Conservation (phyloP, 495 filamentous ascomycete genomes). For the Penicillium riverlandense region DNA sequence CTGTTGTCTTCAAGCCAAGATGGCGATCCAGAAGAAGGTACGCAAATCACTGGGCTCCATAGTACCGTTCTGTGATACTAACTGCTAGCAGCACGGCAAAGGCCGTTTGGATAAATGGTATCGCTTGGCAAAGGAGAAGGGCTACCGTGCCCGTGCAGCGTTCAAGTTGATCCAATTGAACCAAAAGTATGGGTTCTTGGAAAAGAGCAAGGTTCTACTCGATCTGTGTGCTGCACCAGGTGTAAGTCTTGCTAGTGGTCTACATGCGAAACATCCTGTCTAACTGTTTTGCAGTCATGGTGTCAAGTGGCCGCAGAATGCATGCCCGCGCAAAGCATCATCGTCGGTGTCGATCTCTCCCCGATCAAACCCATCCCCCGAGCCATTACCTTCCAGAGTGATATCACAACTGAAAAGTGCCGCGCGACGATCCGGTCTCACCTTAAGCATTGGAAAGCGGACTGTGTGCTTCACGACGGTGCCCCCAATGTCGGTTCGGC, state of each 20-base stretch:
- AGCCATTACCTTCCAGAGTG: constrained; percentile 91
- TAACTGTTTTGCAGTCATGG: constrained; percentile 63
- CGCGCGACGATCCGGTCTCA: constrained; percentile 84
- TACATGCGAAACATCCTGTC: constrained; percentile 4
- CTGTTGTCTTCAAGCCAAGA: constrained; percentile 33
- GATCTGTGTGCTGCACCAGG: constrained; percentile 97
- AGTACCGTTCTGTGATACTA: constrained; percentile 6
- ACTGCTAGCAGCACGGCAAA: constrained; percentile 69
- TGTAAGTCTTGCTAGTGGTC: constrained; percentile 42
- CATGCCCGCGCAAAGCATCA: constrained; percentile 85
- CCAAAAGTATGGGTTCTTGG: constrained; percentile 96
- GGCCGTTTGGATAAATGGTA: constrained; percentile 98
- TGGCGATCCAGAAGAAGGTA: constrained; percentile 98
- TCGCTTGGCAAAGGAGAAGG: constrained; percentile 95
- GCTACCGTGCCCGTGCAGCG: constrained; percentile 90
- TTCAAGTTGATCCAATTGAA: constrained; percentile 99
- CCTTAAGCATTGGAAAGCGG: constrained; percentile 95
- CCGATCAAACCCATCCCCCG: constrained; percentile 95
- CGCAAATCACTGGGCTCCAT: neutral
- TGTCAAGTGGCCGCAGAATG: constrained; percentile 95
- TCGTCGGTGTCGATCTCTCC: constrained; percentile 89
- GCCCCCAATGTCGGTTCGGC: constrained; percentile 96
- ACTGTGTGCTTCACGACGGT: constrained; percentile 96
- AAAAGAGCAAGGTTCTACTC: constrained; percentile 89
- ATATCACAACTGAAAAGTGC: constrained; percentile 97